phyloP scores from a whole-genome alignment of 2,329 filamentous ascomycete species.

The Fusarium tupiense region DNA sequence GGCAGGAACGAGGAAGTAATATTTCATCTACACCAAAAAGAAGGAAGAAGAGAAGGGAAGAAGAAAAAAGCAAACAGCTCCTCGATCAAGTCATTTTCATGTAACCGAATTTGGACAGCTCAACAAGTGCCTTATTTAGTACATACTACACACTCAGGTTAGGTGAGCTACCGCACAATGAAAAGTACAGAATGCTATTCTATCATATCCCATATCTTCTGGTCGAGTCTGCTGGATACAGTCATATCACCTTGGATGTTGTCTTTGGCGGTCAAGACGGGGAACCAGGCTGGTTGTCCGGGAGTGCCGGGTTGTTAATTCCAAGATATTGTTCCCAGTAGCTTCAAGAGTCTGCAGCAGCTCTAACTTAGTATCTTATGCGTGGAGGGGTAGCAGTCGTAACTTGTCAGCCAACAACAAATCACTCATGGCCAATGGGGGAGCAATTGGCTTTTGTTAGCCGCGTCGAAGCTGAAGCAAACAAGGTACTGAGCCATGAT shows the following conservation, averaged over 20 bases:
- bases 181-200: not conserved
- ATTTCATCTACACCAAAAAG: not conserved
- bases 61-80: constrained; percentile 11
- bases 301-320: constrained; percentile 16
- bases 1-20: constrained; percentile 10
- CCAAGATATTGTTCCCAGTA: constrained; percentile 14
- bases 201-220: not conserved
- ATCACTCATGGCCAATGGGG: constrained; percentile 21
- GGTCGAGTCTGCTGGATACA: not conserved
- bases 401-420: constrained; percentile 29
- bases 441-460: constrained; percentile 33
- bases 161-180: not conserved
- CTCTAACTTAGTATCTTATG: not conserved
- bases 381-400: not conserved
- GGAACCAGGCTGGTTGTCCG: constrained; percentile 24
- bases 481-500: constrained; percentile 13
- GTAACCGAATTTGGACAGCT: constrained; percentile 35
- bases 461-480: not conserved
- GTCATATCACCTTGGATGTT: constrained; percentile 9
- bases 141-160: not conserved
- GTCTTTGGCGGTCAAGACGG: constrained; percentile 33
- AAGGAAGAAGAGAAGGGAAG: not conserved
- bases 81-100: constrained; percentile 32
- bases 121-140: constrained; percentile 24
- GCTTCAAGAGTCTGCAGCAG: constrained; percentile 6